phyloP scores from a whole-genome alignment of 2,329 filamentous ascomycete genomes.

The Ophiostoma montium region DNA sequence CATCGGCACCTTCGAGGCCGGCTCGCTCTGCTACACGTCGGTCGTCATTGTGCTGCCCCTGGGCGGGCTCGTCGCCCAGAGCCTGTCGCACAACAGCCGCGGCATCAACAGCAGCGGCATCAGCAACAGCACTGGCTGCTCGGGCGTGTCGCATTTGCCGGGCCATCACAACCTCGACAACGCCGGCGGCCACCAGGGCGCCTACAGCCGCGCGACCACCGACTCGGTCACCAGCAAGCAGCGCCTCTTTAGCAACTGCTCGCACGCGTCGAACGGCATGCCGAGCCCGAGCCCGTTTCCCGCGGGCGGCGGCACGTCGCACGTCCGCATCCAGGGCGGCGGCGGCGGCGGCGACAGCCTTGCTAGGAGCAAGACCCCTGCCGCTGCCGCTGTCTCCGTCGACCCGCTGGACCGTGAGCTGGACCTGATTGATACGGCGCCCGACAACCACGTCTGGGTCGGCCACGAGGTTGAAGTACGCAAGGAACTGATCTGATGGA shows the following conservation, averaged over 20 bases:
- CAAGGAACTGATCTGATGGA: constrained; percentile 2
- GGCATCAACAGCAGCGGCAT: background rate
- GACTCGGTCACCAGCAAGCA: constrained; percentile 1
- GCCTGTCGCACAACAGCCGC: constrained; percentile 17
- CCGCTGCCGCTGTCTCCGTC: background rate
- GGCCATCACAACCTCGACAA: background rate
- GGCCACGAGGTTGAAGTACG: constrained; percentile 13
- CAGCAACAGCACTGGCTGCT: background rate
- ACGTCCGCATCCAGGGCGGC: constrained; percentile 6
- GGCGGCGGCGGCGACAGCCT: background rate
- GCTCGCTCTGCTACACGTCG: constrained; percentile 33
- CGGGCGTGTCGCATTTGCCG: background rate
- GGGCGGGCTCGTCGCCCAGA: constrained; percentile 36
- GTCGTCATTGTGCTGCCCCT: constrained; percentile 38
- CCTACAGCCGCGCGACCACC: constrained; percentile 3
- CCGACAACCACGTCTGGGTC: constrained; percentile 11
- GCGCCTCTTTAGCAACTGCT: constrained; percentile 3
- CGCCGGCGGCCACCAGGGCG: background rate
- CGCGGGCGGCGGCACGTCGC: constrained; percentile 2
- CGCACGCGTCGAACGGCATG: constrained; percentile 8
- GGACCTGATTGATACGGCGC: constrained; percentile 12
- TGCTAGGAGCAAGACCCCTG: constrained; percentile 6
- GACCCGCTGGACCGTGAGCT: constrained; percentile 15
- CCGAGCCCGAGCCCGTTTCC: background rate
- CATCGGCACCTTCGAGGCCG: constrained; percentile 32